A percentile compares a stretch with the other conserved stretches of the same genome.
Evolutionary conservation across 495 filamentous ascomycete species (phyloP).

Genomic region (Chaetomium tenue): DNA sequence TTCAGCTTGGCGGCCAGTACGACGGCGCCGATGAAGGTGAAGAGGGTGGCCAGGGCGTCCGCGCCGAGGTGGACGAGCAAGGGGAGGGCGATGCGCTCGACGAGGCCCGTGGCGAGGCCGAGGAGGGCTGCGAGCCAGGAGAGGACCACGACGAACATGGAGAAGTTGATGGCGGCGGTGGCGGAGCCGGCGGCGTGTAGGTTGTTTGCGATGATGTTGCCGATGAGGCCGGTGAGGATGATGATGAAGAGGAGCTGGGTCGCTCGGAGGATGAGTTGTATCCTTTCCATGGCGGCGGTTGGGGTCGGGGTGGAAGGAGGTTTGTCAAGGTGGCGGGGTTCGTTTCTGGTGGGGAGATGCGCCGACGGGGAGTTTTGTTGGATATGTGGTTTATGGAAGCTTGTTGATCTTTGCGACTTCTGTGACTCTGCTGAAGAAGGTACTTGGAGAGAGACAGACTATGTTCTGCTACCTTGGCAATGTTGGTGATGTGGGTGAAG

Average conservation of each 20-base stretch:
- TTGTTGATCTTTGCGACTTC: background rate
- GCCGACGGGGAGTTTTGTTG: background rate
- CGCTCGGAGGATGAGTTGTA: constrained; percentile 41
- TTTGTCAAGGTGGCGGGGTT: background rate
- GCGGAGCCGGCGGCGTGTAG: constrained; percentile 36
- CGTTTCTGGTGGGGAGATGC: background rate
- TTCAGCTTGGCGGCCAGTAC: constrained; percentile 50
- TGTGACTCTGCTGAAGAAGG: background rate
- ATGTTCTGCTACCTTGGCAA: constrained; percentile 8
- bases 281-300: constrained; percentile 39
- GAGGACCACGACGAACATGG: constrained; percentile 50
- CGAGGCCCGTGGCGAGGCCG: constrained; percentile 37
- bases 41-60: constrained; percentile 43
- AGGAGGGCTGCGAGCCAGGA: constrained; percentile 45
- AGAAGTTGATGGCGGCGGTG: constrained; percentile 48
- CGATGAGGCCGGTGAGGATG: constrained; percentile 49
- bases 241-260: constrained; percentile 45
- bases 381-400: background rate
- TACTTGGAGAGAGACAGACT: constrained; percentile 9
- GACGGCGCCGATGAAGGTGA: constrained; percentile 47
- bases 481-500: background rate
- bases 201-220: constrained; percentile 51
- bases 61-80: constrained; percentile 36
- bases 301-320: background rate
- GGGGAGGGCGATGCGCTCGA: constrained; percentile 38